phyloP scores from a whole-genome alignment of 345 rosid genomes.

The Eucalyptus sp. region DNA sequence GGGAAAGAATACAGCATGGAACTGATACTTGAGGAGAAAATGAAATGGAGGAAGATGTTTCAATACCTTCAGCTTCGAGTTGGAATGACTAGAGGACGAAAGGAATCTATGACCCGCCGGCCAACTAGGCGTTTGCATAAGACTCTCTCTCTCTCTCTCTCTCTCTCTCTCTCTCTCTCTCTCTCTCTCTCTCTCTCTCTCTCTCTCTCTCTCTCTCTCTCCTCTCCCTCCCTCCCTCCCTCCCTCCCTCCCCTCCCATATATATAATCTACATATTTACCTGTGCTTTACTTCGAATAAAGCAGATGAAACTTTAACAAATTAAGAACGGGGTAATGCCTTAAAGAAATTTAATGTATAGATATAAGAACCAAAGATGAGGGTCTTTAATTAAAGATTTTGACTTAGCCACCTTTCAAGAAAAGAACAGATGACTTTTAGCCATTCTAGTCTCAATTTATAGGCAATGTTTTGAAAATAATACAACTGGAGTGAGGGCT shows the following conservation, averaged over 20 bases:
- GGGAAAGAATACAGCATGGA: not conserved
- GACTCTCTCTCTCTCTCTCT: too few relatives aligned
- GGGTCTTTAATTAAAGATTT: not conserved
- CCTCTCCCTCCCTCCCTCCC: too few relatives aligned
- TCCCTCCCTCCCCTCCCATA: too few relatives aligned
- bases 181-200: too few relatives aligned
- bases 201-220: too few relatives aligned
- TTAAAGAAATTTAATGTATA: not conserved
- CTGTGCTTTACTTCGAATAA: not conserved
- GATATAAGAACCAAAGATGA: not conserved
- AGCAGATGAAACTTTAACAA: not conserved
- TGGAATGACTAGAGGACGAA: not conserved
- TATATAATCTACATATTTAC: not conserved
- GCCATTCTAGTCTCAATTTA: not conserved
- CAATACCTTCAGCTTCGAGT: not conserved
- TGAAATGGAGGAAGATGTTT: not conserved
- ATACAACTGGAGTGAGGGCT: not conserved
- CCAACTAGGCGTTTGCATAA: too few relatives aligned
- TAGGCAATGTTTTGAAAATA: not conserved
- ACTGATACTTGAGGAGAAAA: not conserved
- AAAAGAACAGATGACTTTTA: not conserved
- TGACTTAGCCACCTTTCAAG: not conserved
- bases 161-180: too few relatives aligned
- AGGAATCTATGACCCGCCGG: not conserved
- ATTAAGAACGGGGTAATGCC: not conserved